Percentiles rank a stretch among this genome's conserved stretches.
These are phyloP conservation scores for Ligustrum vulgare DNA, from an alignment of 257 asterid genomes.

Conservation along the genomic window DNA sequence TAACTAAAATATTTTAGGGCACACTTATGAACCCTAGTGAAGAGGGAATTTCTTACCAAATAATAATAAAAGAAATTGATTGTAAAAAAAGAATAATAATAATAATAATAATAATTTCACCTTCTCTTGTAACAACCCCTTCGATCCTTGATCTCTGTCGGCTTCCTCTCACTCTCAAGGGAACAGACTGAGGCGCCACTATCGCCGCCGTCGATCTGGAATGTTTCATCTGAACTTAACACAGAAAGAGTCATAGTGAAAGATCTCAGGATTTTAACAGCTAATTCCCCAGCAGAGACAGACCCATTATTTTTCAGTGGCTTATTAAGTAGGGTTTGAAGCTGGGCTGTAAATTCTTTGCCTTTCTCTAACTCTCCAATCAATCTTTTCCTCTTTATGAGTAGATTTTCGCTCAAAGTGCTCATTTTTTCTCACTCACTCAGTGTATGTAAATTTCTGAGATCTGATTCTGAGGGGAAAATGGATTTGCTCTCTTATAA, in stretches of 20 bases:
- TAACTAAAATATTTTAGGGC: too few relatives aligned
- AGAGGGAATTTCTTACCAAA: too few relatives aligned
- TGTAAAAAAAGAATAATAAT: background rate
- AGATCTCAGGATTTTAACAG: conserved; percentile 41
- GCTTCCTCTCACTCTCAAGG: conserved; percentile 32
- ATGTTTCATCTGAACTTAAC: conserved; percentile 23
- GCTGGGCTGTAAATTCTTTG: conserved; percentile 35
- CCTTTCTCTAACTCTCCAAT: conserved; percentile 45
- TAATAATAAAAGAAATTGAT: background rate
- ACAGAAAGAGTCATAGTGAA: conserved; percentile 38
- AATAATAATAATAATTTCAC: conserved; percentile 29
- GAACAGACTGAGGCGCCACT: conserved; percentile 28
- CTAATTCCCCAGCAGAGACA: conserved; percentile 29
- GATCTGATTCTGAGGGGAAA: background rate
- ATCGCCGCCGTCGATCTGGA: conserved; percentile 42
- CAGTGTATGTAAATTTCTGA: background rate
- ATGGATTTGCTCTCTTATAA: background rate
- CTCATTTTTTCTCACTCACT: conserved; percentile 15
- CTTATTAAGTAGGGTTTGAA: conserved; percentile 38
- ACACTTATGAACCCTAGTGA: too few relatives aligned
- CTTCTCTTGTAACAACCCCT: conserved; percentile 75
- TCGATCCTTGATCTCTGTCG: conserved; percentile 38
- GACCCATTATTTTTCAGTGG: conserved; percentile 18
- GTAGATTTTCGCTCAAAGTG: conserved; percentile 5
- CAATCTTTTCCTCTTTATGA: conserved; percentile 25